phyloP scores from a whole-genome alignment of 2,329 filamentous ascomycete genomes.

The Fusarium palustre region DNA sequence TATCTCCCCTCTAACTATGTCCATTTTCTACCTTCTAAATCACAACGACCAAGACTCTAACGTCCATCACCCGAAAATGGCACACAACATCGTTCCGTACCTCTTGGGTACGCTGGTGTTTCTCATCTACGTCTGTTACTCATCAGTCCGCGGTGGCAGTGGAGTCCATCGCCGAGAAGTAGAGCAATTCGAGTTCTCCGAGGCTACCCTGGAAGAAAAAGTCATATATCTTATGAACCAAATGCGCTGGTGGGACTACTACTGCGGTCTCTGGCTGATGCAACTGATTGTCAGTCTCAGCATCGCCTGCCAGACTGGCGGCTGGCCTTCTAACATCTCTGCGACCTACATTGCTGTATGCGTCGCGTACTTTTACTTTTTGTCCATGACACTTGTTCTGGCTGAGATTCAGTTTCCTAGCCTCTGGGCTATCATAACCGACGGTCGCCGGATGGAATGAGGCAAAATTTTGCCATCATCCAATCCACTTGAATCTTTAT shows the following conservation, averaged over 20 bases:
- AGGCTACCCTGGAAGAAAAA: not conserved
- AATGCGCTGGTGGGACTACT: not conserved
- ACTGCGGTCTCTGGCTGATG: constrained; percentile 1
- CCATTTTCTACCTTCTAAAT: not conserved
- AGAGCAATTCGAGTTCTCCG: not conserved
- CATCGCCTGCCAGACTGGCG: not conserved
- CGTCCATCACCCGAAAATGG: not conserved
- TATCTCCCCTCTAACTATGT: not conserved
- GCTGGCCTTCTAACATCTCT: not conserved
- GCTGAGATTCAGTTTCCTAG: not conserved
- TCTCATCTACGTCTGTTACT: not conserved
- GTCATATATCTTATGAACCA: not conserved
- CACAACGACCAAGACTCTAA: not conserved
- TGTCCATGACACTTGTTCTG: not conserved
- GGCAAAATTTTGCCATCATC: not conserved
- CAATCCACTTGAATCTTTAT: not conserved
- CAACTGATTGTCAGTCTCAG: not conserved
- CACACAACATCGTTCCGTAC: not conserved
- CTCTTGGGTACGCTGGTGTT: not conserved
- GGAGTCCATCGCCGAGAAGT: not conserved
- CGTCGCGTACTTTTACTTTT: not conserved
- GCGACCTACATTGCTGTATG: not conserved
- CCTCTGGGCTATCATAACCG: not conserved
- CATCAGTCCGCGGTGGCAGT: not conserved
- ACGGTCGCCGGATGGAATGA: not conserved